Conservation (phyloP, 345 rosid species). For the Euclidium syriacum region DNA sequence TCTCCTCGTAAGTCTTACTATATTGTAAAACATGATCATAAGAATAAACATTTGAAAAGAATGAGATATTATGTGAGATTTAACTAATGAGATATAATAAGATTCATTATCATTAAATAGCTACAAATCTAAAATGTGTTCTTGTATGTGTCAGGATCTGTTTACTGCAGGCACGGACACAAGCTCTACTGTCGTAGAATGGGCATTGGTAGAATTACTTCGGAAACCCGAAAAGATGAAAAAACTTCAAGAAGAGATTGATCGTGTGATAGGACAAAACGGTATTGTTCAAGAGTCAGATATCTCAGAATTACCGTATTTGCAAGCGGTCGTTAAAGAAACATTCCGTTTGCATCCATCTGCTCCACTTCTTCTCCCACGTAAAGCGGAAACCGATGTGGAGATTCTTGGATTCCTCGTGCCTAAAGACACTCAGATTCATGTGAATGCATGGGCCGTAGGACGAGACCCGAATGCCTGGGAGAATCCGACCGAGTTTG, state of each 20-base stretch:
- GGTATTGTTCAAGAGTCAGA: slow-evolving; percentile 31
- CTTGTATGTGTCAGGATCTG: slow-evolving; percentile 34
- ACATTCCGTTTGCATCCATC: slow-evolving; percentile 40
- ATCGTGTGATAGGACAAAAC: slow-evolving; percentile 25
- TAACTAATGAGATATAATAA: no score
- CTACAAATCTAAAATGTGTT: no score
- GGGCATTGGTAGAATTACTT: slow-evolving; percentile 35
- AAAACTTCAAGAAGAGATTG: slow-evolving; percentile 27
- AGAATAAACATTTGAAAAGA: background rate
- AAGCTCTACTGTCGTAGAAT: slow-evolving; percentile 31
- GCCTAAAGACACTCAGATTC: slow-evolving; percentile 31
- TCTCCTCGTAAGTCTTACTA: no score
- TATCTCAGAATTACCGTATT: slow-evolving; percentile 21
- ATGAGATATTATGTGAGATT: no score
- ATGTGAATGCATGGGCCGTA: slow-evolving; percentile 35
- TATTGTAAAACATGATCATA: no score
- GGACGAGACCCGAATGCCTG: slow-evolving; percentile 38
- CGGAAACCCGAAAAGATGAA: slow-evolving; percentile 9
- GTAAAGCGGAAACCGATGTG: slow-evolving; percentile 19
- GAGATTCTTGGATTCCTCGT: slow-evolving; percentile 27
- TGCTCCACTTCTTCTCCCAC: slow-evolving; percentile 35
- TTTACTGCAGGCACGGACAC: slow-evolving; percentile 45
- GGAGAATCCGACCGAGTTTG: slow-evolving; percentile 25
- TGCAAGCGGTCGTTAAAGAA: slow-evolving; percentile 41
- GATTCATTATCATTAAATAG: no score